phyloP scores from a whole-genome alignment of 345 rosid species.

The Syzygium oleosum region DNA sequence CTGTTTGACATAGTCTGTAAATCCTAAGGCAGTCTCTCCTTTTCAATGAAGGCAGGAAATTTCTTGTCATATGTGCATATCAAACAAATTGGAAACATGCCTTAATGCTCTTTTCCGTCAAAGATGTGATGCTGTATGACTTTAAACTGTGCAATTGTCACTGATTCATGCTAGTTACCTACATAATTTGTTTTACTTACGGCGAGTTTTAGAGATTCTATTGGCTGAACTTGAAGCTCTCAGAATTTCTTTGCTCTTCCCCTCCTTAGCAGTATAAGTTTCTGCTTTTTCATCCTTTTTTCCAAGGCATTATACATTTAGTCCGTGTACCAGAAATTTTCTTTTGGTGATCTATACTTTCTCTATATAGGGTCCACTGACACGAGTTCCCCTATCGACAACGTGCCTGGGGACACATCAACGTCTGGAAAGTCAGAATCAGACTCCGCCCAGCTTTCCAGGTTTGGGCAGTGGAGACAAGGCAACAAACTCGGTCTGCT shows the following conservation, averaged over 20 bases:
- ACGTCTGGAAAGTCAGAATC: slow-evolving; percentile 14
- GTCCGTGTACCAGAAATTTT: background rate
- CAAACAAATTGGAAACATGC: background rate
- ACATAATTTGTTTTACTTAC: background rate
- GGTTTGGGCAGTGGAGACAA: background rate
- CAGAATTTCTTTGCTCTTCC: background rate
- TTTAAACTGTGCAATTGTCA: background rate
- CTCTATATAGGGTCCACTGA: background rate
- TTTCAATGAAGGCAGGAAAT: background rate
- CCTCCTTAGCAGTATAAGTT: background rate
- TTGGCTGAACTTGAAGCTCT: background rate
- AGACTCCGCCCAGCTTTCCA: slow-evolving; percentile 3
- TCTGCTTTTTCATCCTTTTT: background rate
- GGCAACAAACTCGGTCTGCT: slow-evolving; percentile 9
- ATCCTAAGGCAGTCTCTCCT: background rate
- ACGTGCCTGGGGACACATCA: slow-evolving; percentile 15
- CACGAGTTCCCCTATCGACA: background rate
- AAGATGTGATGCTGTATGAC: background rate
- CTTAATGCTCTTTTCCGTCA: background rate
- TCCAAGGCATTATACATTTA: background rate
- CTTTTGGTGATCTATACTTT: background rate
- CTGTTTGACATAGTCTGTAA: background rate
- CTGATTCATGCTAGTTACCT: background rate
- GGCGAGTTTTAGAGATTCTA: background rate
- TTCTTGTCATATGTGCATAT: background rate